These are phyloP conservation scores for Alternaria brassicae DNA, from an alignment of 2,329 filamentous ascomycete species.

Conservation along the genomic window DNA sequence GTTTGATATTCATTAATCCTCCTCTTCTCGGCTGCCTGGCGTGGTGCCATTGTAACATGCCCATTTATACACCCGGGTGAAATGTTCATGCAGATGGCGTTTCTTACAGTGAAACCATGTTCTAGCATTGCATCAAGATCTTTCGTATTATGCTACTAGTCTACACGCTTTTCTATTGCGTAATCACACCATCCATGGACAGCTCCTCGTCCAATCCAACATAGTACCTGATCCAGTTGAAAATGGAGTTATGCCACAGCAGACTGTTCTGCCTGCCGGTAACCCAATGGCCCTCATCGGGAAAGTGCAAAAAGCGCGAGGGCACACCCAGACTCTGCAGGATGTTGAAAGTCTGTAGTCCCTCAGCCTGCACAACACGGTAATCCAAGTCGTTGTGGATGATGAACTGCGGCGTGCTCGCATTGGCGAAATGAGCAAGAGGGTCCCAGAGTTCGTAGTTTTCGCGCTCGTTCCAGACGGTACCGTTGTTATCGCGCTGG, in stretches of 20 bases:
- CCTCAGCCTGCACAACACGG: slow-evolving; percentile 83
- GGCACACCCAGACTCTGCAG: slow-evolving; percentile 78
- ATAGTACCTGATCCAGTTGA: slow-evolving; percentile 48
- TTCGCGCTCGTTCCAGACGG: slow-evolving; percentile 49
- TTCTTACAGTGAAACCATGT: no score
- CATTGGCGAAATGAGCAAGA: slow-evolving; percentile 66
- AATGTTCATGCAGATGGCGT: no score
- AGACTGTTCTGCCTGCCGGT: slow-evolving; percentile 88
- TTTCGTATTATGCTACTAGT: no score
- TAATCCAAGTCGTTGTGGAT: slow-evolving; percentile 92
- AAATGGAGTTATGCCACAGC: slow-evolving; percentile 74
- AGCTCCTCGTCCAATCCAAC: slow-evolving; percentile 42
- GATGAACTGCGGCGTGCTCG: slow-evolving; percentile 85
- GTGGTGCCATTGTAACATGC: no score
- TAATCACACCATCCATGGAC: slow-evolving; percentile 41
- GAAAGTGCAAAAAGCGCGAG: slow-evolving; percentile 80
- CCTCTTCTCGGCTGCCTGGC: no score
- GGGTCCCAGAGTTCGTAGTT: slow-evolving; percentile 67
- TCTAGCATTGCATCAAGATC: no score
- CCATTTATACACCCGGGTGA: no score
- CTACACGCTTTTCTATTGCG: slow-evolving; percentile 33
- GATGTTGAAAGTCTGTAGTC: slow-evolving; percentile 83
- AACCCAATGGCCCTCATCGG: slow-evolving; percentile 82
- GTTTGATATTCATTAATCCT: no score
- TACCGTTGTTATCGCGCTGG: slow-evolving; percentile 54